Conservation (phyloP, 257 asterid species). For the Rehmannia glutinosa region DNA sequence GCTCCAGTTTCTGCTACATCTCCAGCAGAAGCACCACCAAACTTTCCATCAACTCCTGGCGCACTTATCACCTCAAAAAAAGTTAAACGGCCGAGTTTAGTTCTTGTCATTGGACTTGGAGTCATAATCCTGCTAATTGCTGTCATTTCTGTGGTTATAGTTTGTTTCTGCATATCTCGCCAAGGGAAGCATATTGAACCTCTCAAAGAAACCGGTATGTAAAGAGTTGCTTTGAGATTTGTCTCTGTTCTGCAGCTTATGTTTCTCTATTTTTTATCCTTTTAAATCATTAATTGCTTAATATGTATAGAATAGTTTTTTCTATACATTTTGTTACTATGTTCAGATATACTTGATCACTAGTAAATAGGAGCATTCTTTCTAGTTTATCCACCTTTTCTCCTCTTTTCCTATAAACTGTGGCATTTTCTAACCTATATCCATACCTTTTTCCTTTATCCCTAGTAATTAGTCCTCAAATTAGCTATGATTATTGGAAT, state of each 20-base stretch:
- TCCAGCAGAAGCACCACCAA: constrained; percentile 47
- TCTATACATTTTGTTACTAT: background rate
- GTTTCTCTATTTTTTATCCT: background rate
- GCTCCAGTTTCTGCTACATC: constrained; percentile 64
- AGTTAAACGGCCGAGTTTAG: constrained; percentile 47
- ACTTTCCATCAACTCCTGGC: constrained; percentile 54
- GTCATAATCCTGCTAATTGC: constrained; percentile 58
- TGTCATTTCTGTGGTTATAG: constrained; percentile 41
- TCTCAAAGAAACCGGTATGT: constrained; percentile 57
- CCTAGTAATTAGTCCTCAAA: background rate
- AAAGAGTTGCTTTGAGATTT: background rate
- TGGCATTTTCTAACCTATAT: background rate
- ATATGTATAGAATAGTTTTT: background rate
- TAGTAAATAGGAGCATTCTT: background rate
- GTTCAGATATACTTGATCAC: background rate
- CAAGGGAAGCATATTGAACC: constrained; percentile 43
- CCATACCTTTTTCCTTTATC: background rate
- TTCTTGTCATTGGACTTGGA: constrained; percentile 67
- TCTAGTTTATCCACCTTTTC: background rate
- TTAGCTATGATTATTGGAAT: background rate
- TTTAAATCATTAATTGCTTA: background rate
- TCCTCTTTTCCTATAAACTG: background rate
- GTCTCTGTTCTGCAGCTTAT: constrained; percentile 1
- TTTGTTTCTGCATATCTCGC: constrained; percentile 58
- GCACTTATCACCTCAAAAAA: constrained; percentile 36